A percentile compares a stretch with the other conserved stretches of the same genome.
Conservation (phyloP, 768 basidiomycete species). For the Mycena belliarum region DNA sequence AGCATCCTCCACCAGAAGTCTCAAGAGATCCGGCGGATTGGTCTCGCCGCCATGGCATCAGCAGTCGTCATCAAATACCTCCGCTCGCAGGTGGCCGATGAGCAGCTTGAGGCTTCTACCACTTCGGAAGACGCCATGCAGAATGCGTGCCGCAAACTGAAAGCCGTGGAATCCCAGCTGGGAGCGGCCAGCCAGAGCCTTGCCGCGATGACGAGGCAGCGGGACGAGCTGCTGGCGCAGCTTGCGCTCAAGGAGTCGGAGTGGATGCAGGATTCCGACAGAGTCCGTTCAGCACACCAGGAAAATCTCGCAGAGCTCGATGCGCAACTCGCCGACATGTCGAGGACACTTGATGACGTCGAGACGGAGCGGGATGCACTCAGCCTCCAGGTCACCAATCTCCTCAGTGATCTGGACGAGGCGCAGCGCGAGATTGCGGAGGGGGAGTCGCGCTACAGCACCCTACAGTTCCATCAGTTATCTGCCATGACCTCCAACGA, state of each 20-base stretch:
- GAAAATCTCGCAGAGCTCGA: slow-evolving; percentile 43
- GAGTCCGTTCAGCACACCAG: slow-evolving; percentile 27
- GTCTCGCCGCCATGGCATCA: slow-evolving; percentile 35
- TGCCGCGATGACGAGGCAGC: slow-evolving; percentile 37
- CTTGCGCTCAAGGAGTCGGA: slow-evolving; percentile 34
- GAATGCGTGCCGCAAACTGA: slow-evolving; percentile 26
- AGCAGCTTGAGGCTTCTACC: slow-evolving; percentile 6
- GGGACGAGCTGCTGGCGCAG: slow-evolving; percentile 36
- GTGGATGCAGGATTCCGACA: slow-evolving; percentile 33
- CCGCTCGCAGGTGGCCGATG: slow-evolving; percentile 25
- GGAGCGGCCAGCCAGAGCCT: slow-evolving; percentile 35
- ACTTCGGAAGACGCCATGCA: slow-evolving; percentile 25
- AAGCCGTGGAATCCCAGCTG: slow-evolving; percentile 35
- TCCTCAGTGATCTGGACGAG: slow-evolving; percentile 56
- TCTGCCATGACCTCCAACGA: slow-evolving; percentile 60
- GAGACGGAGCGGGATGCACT: slow-evolving; percentile 71
- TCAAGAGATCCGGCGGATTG: slow-evolving; percentile 33
- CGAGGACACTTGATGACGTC: slow-evolving; percentile 50
- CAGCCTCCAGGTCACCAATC: slow-evolving; percentile 60
- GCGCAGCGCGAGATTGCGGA: slow-evolving; percentile 56
- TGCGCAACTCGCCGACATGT: slow-evolving; percentile 44
- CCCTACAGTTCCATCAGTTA: slow-evolving; percentile 67
- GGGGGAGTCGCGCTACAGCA: slow-evolving; percentile 61
- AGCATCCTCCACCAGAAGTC: slow-evolving; percentile 28
- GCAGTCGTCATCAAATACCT: slow-evolving; percentile 42